Evolutionary conservation across 768 basidiomycete species (phyloP), one percentile per base, ranked within the genome.

Genomic region (Kwoniella botswanensis): DNA sequence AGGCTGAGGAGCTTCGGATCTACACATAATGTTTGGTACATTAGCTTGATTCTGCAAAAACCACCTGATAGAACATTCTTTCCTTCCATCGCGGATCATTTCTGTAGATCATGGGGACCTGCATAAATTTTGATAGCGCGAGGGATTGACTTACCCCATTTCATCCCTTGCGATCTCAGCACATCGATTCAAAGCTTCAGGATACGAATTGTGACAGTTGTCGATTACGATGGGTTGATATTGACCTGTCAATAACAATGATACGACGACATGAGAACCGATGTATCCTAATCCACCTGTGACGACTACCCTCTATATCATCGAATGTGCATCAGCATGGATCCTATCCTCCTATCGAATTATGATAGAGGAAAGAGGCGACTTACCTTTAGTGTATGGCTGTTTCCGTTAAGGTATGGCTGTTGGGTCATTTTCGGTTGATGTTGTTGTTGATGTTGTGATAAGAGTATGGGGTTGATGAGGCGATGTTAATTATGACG

Each of bases 181-280:
- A 71, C 81, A 79, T 63, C 92, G 90, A 63, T 86, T 84, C 59
- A 97, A 87, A 2, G 93, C 89, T 22, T 86, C 86, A 2, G 92
- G 89, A 74, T 89, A 89, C 2, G 97, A 94, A 82, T 99, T 99
- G 85, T 94, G 90, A 86, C 91, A 87, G 86, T 98, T 98, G 86
- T 99, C 97, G 77, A 98, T 88, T 24, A 94, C 91, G 74, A 98
- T 89, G 77, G 98, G 93, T 82, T 92, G 92, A 88, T 92, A 99
- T 72, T 90, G 87, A 69, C 93, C 89, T 13, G 94, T 93, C 80
- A 92, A 88, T 75, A 97, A 90, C 52, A 97, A 86, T 59, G 89
- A 86, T 70, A 91, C 93, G 74, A 98, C 90, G 82, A 98, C 91
- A 85, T 99, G 97, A 29, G 95, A 96, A 80, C 94, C 96, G 94